Evolutionary conservation across 768 basidiomycete genomes (phyloP), one percentile per base, ranked within the genome.

Genomic region (Gymnopilus junonius): DNA sequence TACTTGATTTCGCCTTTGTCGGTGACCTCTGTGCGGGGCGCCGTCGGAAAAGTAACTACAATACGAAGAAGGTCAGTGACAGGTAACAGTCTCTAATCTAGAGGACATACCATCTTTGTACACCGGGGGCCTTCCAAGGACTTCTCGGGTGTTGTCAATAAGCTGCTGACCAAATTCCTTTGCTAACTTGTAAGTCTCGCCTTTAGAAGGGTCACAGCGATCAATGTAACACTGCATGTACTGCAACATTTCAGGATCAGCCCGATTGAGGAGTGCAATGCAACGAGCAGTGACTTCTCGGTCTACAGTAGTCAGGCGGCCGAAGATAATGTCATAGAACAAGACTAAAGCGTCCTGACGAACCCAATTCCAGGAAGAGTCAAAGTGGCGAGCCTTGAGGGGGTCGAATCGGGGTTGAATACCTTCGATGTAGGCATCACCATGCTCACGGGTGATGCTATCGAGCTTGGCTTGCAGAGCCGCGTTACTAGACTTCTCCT

Each of bases 291-390:
- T 97, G 76, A 96, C 95, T 74, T 97, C 95, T 56, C 95, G 92
- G 72, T 98, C 95, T 66, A 98, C 93, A 17, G 94, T 95, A 23
- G 91, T 95, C 59, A 97, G 86, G 46, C 91, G 89, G 51, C 97
- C 97, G 68, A 95, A 95, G 69, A 99, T 95, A 78, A 99, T 97
- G 75, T 99, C 97, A 77, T 96, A 98, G 80, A 90, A 99, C 94
- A 99, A 96, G 63, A 94, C 81, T 27, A 99, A 82, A 15, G 95
- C 94, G 65, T 97, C 96, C 79, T 99, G 97, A 63, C 97, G 90
- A 46, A 92, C 97, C 97, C 97, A 99, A 74, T 99, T 99, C 97
- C 97, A 99, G 6, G 92, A 95, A 2, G 97, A 99, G 74, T 99
- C 96, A 82, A 99, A 99, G 73, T 91, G 95, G 48, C 97, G 93